Conservation (phyloP, 2,329 filamentous ascomycete species). For the Zarea fungicola region DNA sequence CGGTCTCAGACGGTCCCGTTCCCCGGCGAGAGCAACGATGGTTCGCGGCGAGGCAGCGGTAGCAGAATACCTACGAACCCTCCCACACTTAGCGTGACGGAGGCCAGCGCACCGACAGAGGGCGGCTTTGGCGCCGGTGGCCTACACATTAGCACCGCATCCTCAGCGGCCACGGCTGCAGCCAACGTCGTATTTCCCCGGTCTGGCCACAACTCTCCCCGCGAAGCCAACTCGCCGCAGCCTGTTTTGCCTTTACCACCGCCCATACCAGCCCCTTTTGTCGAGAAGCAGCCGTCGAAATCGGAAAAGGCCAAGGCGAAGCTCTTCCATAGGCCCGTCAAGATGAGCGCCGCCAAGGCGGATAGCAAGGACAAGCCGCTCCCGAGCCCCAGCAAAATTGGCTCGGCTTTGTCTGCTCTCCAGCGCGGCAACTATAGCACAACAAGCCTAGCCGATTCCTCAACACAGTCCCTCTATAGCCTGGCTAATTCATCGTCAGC, state of each 20-base stretch:
- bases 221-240: slow-evolving; percentile 31
- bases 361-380: slow-evolving; percentile 62
- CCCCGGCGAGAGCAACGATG: slow-evolving; percentile 41
- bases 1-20: slow-evolving; percentile 69
- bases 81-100: slow-evolving; percentile 58
- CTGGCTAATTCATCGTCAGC: slow-evolving; percentile 72
- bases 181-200: slow-evolving; percentile 70
- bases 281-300: slow-evolving; percentile 52
- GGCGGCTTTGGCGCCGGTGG: slow-evolving; percentile 43
- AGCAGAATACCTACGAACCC: slow-evolving; percentile 52
- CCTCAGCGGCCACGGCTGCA: slow-evolving; percentile 58
- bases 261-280: slow-evolving; percentile 22
- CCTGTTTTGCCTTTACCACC: slow-evolving; percentile 34
- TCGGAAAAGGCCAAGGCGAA: slow-evolving; percentile 74
- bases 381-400: slow-evolving; percentile 68
- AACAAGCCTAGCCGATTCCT: slow-evolving; percentile 61
- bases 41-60: slow-evolving; percentile 38
- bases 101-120: slow-evolving; percentile 58
- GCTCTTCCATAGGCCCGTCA: slow-evolving; percentile 72
- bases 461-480: slow-evolving; percentile 61
- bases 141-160: slow-evolving; percentile 59
- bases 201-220: slow-evolving; percentile 51
- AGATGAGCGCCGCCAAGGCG: slow-evolving; percentile 61
- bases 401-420: slow-evolving; percentile 59
- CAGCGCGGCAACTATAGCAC: slow-evolving; percentile 66